These are phyloP conservation scores for Podaxis sp. DNA, from an alignment of 768 basidiomycete species.

Conservation along the genomic window DNA sequence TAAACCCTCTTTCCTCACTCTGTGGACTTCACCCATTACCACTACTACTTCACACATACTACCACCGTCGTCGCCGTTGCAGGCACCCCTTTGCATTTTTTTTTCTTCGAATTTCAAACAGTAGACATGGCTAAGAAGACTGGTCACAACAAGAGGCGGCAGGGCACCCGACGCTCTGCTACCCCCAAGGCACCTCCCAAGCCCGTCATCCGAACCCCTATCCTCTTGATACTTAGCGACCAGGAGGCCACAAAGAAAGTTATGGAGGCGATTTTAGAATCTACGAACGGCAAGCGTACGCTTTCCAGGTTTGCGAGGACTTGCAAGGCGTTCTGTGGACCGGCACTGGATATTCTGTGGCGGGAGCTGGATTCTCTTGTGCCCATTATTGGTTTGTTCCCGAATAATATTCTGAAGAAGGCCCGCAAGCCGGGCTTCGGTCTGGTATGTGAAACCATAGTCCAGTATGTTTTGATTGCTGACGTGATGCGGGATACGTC, in stretches of 20 bases:
- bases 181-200: constrained; percentile 22
- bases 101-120: neutral
- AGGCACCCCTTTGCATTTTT: neutral
- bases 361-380: constrained; percentile 71
- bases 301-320: constrained; percentile 71
- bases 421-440: constrained; percentile 70
- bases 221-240: constrained; percentile 58
- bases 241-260: constrained; percentile 50
- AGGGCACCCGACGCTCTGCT: neutral
- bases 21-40: constrained; percentile 7
- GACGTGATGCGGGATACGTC: constrained; percentile 2
- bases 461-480: neutral
- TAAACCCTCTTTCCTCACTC: neutral
- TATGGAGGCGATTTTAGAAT: constrained; percentile 42
- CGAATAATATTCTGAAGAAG: constrained; percentile 61
- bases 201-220: constrained; percentile 44
- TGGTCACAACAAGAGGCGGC: constrained; percentile 9
- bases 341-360: constrained; percentile 71
- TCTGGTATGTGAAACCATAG: constrained; percentile 48
- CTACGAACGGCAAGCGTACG: constrained; percentile 61
- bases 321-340: constrained; percentile 69
- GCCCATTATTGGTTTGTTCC: constrained; percentile 71
- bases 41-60: neutral
- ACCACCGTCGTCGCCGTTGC: neutral
- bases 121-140: constrained; percentile 9